These are phyloP conservation scores for Sphagnurus paluster DNA, from an alignment of 1,284 basidiomycete species.

Conservation along the genomic window DNA sequence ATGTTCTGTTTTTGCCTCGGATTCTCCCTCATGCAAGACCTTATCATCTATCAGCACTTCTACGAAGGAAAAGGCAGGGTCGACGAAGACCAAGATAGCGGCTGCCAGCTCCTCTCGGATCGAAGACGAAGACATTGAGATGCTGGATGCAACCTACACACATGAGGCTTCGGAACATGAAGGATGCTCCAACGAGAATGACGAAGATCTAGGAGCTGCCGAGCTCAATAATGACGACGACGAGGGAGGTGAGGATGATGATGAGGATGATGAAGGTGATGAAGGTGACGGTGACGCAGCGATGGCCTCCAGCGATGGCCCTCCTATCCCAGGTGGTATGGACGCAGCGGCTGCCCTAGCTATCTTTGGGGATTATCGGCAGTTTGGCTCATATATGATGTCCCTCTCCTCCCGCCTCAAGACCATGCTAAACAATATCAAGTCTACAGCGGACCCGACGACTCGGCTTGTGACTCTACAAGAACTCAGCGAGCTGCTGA, in stretches of 20 bases:
- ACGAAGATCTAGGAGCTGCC: constrained; percentile 32
- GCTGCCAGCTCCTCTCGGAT: constrained; percentile 58
- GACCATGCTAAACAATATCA: constrained; percentile 88
- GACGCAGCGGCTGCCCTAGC: constrained; percentile 79
- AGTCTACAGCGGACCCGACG: constrained; percentile 75
- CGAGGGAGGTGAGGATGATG: constrained; percentile 47
- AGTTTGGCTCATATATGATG: constrained; percentile 89
- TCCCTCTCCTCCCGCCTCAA: constrained; percentile 86
- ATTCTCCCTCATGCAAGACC: constrained; percentile 14
- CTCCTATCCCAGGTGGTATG: constrained; percentile 54
- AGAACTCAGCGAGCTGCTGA: constrained; percentile 92
- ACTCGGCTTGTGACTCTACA: constrained; percentile 88
- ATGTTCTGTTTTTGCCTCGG: constrained; percentile 21
- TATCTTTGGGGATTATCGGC: constrained; percentile 82
- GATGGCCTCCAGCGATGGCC: constrained; percentile 44
- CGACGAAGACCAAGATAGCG: constrained; percentile 61
- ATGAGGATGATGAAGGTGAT: constrained; percentile 45
- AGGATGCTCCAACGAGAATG: constrained; percentile 41
- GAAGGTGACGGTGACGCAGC: constrained; percentile 36
- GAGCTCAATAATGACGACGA: constrained; percentile 41
- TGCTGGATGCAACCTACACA: constrained; percentile 68
- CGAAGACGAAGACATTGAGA: constrained; percentile 73
- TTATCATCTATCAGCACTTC: constrained; percentile 21
- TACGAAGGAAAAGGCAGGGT: constrained; percentile 59
- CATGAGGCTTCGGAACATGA: constrained; percentile 56